Conservation (phyloP, 2,329 filamentous ascomycete genomes). For the Trichoderma harzianum region DNA sequence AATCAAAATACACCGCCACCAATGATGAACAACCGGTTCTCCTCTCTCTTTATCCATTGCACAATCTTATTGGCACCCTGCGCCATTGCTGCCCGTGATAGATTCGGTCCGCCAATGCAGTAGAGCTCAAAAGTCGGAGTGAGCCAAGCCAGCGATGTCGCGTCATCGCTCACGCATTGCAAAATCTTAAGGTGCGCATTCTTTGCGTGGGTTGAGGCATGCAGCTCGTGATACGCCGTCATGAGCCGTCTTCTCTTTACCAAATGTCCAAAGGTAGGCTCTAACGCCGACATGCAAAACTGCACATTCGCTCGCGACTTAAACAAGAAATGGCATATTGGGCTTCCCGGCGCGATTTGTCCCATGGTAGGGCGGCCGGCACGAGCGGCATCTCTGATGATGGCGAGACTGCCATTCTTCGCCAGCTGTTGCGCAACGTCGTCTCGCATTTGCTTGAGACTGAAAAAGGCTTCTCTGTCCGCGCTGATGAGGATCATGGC, state of each 20-base stretch:
- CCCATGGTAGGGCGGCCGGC: slow-evolving; percentile 67
- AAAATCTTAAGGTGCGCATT: slow-evolving; percentile 83
- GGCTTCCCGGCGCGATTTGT: slow-evolving; percentile 75
- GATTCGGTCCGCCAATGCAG: slow-evolving; percentile 79
- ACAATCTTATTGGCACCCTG: slow-evolving; percentile 86
- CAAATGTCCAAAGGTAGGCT: slow-evolving; percentile 59
- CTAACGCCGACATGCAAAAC: slow-evolving; percentile 84
- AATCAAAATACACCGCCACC: slow-evolving; percentile 80
- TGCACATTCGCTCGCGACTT: slow-evolving; percentile 94
- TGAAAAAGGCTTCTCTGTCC: slow-evolving; percentile 90
- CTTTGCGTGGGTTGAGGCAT: slow-evolving; percentile 79
- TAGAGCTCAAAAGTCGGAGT: slow-evolving; percentile 93
- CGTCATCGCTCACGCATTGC: slow-evolving; percentile 71
- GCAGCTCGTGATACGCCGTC: slow-evolving; percentile 79
- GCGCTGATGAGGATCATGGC: slow-evolving; percentile 90
- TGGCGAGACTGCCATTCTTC: slow-evolving; percentile 69
- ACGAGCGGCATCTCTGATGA: slow-evolving; percentile 69
- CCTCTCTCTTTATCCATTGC: slow-evolving; percentile 87
- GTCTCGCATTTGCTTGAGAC: slow-evolving; percentile 71
- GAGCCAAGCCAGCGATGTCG: slow-evolving; percentile 82
- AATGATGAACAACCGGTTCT: slow-evolving; percentile 93
- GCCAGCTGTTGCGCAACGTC: slow-evolving; percentile 65
- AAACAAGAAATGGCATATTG: slow-evolving; percentile 89
- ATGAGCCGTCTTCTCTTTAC: slow-evolving; percentile 69
- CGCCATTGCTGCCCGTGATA: slow-evolving; percentile 63